Conservation (phyloP, 2,329 filamentous ascomycete genomes). For the Ceratocystis harringtonii region DNA sequence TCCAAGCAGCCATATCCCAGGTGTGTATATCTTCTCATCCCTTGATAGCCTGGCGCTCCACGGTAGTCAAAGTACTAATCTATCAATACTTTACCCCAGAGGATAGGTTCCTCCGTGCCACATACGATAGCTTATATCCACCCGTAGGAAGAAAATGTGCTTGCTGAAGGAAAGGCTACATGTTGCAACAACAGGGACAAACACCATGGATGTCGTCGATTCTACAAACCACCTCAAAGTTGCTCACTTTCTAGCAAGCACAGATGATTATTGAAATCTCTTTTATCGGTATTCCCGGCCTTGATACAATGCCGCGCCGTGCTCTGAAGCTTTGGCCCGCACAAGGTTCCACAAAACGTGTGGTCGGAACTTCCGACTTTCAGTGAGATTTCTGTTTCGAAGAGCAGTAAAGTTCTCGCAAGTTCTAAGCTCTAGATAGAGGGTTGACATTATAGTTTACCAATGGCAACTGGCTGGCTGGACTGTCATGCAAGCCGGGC, state of each 20-base stretch:
- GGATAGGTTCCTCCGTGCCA: too few species aligned
- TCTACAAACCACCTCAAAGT: neutral
- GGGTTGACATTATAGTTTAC: neutral
- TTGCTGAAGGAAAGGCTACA: too few species aligned
- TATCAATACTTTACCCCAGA: too few species aligned
- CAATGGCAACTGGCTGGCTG: neutral
- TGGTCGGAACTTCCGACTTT: conserved; percentile 4
- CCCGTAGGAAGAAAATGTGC: too few species aligned
- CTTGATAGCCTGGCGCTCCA: neutral
- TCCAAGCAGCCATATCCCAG: neutral
- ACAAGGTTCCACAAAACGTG: neutral
- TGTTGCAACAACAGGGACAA: too few species aligned
- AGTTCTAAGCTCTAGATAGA: neutral
- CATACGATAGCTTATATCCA: too few species aligned
- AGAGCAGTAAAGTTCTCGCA: neutral
- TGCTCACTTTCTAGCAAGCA: neutral
- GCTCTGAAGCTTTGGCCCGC: neutral
- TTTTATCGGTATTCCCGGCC: neutral
- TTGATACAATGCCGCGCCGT: neutral
- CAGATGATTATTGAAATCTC: neutral
- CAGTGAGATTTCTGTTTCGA: neutral
- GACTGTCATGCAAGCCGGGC: neutral
- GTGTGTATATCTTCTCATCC: neutral
- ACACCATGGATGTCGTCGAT: neutral
- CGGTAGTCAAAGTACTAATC: neutral